Evolutionary conservation across 106 monocot genomes (phyloP).

Genomic region (Allium sativum): DNA sequence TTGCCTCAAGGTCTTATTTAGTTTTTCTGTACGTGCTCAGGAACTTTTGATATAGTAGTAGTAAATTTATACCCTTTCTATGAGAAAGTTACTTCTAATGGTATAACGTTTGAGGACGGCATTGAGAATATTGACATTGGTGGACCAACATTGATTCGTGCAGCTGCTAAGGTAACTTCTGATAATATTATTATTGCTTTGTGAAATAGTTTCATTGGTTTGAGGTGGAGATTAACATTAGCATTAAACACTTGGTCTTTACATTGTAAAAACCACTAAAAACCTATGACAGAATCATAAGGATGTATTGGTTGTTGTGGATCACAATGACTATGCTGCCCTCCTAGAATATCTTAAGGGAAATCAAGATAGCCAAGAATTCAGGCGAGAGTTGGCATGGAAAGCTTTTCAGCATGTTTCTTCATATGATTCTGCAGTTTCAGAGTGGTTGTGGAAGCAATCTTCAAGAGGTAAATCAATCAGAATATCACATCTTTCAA

Average conservation of each 20-base stretch:
- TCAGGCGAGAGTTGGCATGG: conserved; percentile 71
- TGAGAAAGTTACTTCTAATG: conserved; percentile 65
- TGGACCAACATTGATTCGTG: conserved; percentile 85
- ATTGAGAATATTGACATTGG: conserved; percentile 95
- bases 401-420: conserved; percentile 96
- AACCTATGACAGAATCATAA: conserved; percentile 69
- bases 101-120: conserved; percentile 84
- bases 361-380: conserved; percentile 46
- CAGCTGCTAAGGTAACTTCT: conserved; percentile 77
- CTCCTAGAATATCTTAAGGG: conserved; percentile 73
- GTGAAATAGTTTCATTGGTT: background rate
- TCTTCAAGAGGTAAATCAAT: conserved; percentile 33
- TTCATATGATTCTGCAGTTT: conserved; percentile 93
- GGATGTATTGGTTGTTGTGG: conserved; percentile 92
- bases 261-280: background rate
- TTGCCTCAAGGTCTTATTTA: no score
- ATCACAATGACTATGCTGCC: conserved; percentile 74
- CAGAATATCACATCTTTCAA: background rate
- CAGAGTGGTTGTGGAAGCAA: conserved; percentile 97
- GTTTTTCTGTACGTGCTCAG: conserved; percentile 18
- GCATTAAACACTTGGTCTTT: background rate
- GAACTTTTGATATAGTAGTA: conserved; percentile 90
- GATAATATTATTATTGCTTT: background rate
- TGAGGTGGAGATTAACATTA: background rate
- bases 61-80: conserved; percentile 95